Evolutionary conservation across 768 basidiomycete species (phyloP), one percentile per base, ranked within the genome.

Genomic region (Mycena leptocephala): DNA sequence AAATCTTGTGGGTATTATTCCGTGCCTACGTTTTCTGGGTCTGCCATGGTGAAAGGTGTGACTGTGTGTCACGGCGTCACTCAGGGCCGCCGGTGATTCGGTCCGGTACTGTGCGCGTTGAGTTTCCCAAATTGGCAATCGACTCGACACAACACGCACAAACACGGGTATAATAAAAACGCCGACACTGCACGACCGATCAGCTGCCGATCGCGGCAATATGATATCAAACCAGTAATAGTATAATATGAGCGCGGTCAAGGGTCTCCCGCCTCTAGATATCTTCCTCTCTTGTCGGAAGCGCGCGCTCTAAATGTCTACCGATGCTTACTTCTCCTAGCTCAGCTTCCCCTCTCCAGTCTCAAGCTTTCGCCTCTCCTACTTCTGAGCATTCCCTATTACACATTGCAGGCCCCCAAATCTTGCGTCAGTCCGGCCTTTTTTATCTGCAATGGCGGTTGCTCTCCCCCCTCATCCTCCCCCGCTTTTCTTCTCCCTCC

Each of bases 1-100:
- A 26, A 32, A 59, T 61, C 13, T 13, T 33, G 32, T 5, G 37
- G 37, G 59, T 18, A 1, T 14, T 8, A 5, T 13, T 53, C n/a
- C n/a, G n/a, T 16, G 76, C 81, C 11, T 76, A 83, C 81, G 80
- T 81, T 80, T 72, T 76, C 81, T 61, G 75, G 67, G 56, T 70
- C 75, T 16, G 73, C 63, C 72, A 79, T 77, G 61, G 68, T 46
- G 39, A 69, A 41, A 24, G 4, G 43, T 24, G 41, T 41, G 28
- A 39, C 22, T 22, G n/a, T 28, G 9, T 53, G 48, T 64, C 10
- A 61, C 56, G 5, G 35, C 16, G 14, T 24, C 24, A 28, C n/a
- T 46, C 16, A 18, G 16, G 43, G 43, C 39, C 2, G 39, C 39
- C 39, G 39, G 39, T n/a, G n/a, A n/a, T n/a, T n/a, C n/a, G n/a